Base-by-base conservation (phyloP, 208 protist genomes). In the Phytomonas sp. region DNA sequence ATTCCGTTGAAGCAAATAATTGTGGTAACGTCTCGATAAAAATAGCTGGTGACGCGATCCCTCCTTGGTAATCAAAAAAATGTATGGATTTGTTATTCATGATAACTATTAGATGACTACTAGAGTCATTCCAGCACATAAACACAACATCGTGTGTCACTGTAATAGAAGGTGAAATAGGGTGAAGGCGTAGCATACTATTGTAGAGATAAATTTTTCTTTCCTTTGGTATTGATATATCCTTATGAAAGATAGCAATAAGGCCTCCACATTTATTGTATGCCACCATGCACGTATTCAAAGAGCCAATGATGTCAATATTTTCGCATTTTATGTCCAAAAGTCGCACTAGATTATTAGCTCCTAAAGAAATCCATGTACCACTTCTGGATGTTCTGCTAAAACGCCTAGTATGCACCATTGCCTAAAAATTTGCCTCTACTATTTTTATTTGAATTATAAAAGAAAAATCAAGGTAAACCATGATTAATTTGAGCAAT, bases 21-120 rank as follows among this genome's bases (percentile, higher is more conserved):
- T 74, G 65, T 7, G 81, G 74, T 28, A 79, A 60, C 28, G 46
- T 26, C 0, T 71, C 76, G 11, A 92, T 60, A 43, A 66, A 66
- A 15, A 92, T 62, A 28, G 78, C 59, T 20, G 73, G 30, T 0
- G 71, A 72, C 60, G 51, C 76, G 7, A 59, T 31, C 66, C 78
- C 67, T 0, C 88, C 88, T 7, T 56, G 62, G 29, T 82, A 82
- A 71, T 88, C 79, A 61, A 80, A 94, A 78, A 94, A 78, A 43
- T 78, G 78, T 20, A 84, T 75, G 2, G 72, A 62, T 0, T 79
- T 77, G 31, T 78, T 79, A 59, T 81, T 79, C 28, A 88, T 71
- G 1, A 88, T 73, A 61, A 94, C 72, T 65, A 92, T 76, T 33
- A 94, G 68, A 68, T 94, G 75, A 79, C 89, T 83, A n/a, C 75